Conservation (phyloP, 352 stramenopile genomes). For the Peronosclerospora sorghi region DNA sequence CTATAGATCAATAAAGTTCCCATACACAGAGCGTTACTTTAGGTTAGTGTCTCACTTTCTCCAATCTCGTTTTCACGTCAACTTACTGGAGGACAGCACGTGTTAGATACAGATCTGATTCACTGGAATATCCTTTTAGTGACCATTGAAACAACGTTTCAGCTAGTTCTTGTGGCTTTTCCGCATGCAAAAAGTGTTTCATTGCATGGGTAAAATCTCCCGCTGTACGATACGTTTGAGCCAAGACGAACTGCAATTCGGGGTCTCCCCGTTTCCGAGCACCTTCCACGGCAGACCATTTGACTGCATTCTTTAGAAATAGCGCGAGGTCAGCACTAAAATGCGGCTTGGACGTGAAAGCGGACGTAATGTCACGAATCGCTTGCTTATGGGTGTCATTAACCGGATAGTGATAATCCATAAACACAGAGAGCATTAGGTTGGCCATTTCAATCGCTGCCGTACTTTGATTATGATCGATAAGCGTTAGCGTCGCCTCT, state of each 20-base stretch:
- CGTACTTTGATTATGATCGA: conserved; percentile 65
- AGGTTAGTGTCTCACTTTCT: too few relatives aligned
- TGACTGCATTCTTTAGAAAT: conserved; percentile 74
- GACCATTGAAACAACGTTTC: conserved; percentile 70
- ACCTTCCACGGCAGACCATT: conserved; percentile 64
- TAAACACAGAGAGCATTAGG: conserved; percentile 66
- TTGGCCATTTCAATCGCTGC: conserved; percentile 72
- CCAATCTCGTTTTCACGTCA: background rate
- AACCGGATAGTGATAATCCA: conserved; percentile 54
- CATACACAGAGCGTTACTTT: too few relatives aligned
- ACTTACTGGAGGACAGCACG: conserved; percentile 70
- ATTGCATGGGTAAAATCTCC: conserved; percentile 50
- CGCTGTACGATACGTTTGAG: conserved; percentile 37
- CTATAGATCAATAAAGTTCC: conserved; percentile 29
- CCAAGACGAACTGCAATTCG: conserved; percentile 60
- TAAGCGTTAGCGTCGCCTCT: conserved; percentile 49
- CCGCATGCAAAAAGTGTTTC: conserved; percentile 75
- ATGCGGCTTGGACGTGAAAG: conserved; percentile 51
- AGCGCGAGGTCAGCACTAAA: conserved; percentile 56
- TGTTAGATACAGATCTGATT: conserved; percentile 70
- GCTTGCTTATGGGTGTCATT: conserved; percentile 60
- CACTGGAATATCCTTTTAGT: conserved; percentile 59
- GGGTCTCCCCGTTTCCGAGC: conserved; percentile 66
- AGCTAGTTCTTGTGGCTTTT: conserved; percentile 57
- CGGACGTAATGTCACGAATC: conserved; percentile 49